Conservation (phyloP, 2,329 filamentous ascomycete species). For the Trichoderma sp. region DNA sequence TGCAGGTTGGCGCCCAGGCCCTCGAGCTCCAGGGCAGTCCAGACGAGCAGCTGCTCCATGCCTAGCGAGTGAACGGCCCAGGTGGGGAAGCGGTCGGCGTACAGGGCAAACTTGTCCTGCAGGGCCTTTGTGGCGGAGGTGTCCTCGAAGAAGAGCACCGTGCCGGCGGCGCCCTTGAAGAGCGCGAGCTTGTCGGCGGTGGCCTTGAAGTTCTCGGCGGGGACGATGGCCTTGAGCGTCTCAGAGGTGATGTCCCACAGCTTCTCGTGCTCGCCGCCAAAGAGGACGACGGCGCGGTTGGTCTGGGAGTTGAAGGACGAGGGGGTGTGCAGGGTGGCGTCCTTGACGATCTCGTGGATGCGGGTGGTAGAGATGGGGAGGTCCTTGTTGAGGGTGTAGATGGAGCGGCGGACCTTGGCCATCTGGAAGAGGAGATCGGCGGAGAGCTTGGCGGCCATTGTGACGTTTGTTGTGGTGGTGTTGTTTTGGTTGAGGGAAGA, state of each 20-base stretch:
- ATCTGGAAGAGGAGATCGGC: conserved; percentile 63
- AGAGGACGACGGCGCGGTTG: conserved; percentile 75
- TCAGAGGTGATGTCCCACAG: conserved; percentile 78
- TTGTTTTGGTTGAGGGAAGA: not conserved
- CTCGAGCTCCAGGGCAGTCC: conserved; percentile 81
- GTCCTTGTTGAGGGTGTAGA: conserved; percentile 69
- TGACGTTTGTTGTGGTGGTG: conserved; percentile 39
- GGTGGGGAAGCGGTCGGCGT: conserved; percentile 76
- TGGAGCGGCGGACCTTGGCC: conserved; percentile 68
- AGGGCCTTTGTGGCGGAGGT: conserved; percentile 66
- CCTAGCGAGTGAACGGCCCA: conserved; percentile 79
- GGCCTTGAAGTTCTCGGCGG: conserved; percentile 62
- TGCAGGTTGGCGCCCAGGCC: conserved; percentile 88
- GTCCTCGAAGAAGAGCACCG: conserved; percentile 89
- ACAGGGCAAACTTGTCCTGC: conserved; percentile 70
- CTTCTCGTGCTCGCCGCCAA: conserved; percentile 82
- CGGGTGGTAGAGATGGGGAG: conserved; percentile 55
- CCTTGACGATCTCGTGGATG: conserved; percentile 67
- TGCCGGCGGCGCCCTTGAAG: conserved; percentile 76
- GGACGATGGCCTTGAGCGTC: conserved; percentile 58
- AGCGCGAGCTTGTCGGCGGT: conserved; percentile 51
- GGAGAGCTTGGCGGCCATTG: conserved; percentile 50
- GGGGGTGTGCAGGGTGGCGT: conserved; percentile 70
- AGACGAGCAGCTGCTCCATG: conserved; percentile 78
- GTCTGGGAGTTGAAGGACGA: conserved; percentile 89